Evolutionary conservation across 345 rosid species (phyloP).

Genomic region (Citrus glauca): DNA sequence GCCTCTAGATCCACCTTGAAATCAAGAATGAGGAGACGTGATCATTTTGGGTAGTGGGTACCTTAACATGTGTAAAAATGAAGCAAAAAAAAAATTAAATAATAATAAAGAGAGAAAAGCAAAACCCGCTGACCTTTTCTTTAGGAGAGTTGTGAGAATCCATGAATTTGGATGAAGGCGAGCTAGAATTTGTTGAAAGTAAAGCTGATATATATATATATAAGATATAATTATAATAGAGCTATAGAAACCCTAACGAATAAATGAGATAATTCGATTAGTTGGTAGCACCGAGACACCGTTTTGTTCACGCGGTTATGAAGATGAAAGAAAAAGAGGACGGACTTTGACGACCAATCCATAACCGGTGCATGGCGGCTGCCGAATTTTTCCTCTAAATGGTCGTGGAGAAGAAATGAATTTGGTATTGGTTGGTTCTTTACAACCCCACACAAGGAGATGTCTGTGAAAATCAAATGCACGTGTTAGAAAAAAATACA

Average conservation of each 20-base stretch:
- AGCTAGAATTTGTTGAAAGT: neutral
- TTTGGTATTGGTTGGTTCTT: too few relatives aligned
- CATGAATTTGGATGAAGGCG: neutral
- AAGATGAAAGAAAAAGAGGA: neutral
- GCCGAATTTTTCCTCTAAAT: neutral
- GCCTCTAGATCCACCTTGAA: too few relatives aligned
- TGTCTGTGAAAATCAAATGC: slow-evolving; percentile 16
- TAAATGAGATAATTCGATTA: neutral
- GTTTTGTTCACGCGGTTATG: neutral
- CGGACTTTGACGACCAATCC: neutral
- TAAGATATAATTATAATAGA: neutral
- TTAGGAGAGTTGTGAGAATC: neutral
- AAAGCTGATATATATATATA: neutral
- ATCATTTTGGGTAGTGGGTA: neutral
- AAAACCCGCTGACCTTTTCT: slow-evolving; percentile 1
- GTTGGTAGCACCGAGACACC: neutral
- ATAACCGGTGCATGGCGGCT: neutral
- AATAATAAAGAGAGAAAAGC: too few relatives aligned
- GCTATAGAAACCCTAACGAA: neutral
- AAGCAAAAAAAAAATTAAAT: neutral
- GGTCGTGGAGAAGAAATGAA: too few relatives aligned
- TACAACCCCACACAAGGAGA: neutral
- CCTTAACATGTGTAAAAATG: neutral
- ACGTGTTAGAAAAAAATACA: neutral
- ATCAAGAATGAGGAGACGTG: too few relatives aligned